Conservation (phyloP, 148 eudicot genomes). For the Rhododendron kiyosumense region DNA sequence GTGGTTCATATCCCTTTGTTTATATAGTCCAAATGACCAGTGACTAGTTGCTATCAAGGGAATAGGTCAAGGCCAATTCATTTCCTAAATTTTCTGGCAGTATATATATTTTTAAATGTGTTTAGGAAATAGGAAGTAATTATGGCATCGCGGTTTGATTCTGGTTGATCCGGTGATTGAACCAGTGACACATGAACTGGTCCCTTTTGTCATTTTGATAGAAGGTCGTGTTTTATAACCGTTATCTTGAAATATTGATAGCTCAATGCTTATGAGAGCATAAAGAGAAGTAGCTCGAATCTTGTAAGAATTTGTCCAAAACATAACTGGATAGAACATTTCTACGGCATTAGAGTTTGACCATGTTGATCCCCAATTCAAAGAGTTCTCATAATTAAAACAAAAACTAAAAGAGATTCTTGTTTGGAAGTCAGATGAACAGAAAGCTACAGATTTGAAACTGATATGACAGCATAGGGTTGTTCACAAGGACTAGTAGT, state of each 20-base stretch:
- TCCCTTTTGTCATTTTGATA: neutral
- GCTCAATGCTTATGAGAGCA: neutral
- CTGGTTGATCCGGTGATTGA: neutral
- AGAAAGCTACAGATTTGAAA: neutral
- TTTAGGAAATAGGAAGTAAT: neutral
- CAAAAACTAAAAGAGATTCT: neutral
- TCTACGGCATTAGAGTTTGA: neutral
- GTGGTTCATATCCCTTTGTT: neutral
- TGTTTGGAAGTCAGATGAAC: neutral
- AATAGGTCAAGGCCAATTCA: neutral
- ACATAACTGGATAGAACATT: neutral
- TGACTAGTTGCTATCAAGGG: neutral
- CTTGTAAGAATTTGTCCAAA: neutral
- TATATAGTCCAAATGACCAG: neutral
- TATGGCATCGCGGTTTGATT: neutral
- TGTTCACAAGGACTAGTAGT: neutral
- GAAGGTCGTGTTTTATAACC: neutral
- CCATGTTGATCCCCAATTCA: neutral
- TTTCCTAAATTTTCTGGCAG: neutral
- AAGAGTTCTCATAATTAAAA: neutral
- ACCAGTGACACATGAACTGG: neutral
- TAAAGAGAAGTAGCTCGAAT: neutral
- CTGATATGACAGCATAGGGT: neutral
- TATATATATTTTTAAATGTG: neutral
- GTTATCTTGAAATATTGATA: neutral